phyloP scores from a whole-genome alignment of 1,284 basidiomycete genomes.

The Sphagnurus paluster region DNA sequence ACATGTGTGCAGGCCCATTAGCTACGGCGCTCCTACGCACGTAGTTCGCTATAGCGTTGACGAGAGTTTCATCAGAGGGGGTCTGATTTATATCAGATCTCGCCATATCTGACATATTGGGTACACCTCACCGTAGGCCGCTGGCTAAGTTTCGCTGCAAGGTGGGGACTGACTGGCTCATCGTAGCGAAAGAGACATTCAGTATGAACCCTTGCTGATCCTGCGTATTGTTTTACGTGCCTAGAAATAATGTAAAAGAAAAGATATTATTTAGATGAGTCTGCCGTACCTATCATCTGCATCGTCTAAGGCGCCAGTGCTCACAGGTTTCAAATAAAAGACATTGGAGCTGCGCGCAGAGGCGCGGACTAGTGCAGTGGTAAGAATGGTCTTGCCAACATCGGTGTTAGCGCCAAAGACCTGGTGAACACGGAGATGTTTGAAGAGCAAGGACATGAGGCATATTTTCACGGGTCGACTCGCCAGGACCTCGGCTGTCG shows the following conservation, averaged over 20 bases:
- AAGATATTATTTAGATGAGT: neutral
- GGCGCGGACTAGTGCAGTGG: conserved; percentile 79
- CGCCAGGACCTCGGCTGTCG: too few relatives aligned
- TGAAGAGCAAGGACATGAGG: conserved; percentile 59
- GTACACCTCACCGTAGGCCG: conserved; percentile 19
- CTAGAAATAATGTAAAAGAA: conserved; percentile 38
- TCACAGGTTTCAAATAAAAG: conserved; percentile 90
- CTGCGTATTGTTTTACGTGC: conserved; percentile 63
- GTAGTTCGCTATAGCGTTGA: conserved; percentile 65
- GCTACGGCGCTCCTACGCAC: conserved; percentile 52
- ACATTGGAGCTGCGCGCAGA: conserved; percentile 60
- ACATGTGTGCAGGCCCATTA: conserved; percentile 59
- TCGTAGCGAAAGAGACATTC: conserved; percentile 83
- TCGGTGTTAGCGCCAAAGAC: conserved; percentile 92
- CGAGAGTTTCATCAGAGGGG: conserved; percentile 68
- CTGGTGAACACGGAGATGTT: conserved; percentile 82
- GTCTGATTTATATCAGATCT: conserved; percentile 27
- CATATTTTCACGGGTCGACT: too few relatives aligned
- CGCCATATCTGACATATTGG: neutral
- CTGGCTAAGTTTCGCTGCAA: conserved; percentile 70
- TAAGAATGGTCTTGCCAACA: conserved; percentile 91
- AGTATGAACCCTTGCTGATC: conserved; percentile 45
- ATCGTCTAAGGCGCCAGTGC: conserved; percentile 78
- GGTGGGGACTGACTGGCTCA: conserved; percentile 92
- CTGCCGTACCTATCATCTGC: conserved; percentile 79